Conservation (phyloP, 495 filamentous ascomycete genomes). For the Hypoxylon trugodes region DNA sequence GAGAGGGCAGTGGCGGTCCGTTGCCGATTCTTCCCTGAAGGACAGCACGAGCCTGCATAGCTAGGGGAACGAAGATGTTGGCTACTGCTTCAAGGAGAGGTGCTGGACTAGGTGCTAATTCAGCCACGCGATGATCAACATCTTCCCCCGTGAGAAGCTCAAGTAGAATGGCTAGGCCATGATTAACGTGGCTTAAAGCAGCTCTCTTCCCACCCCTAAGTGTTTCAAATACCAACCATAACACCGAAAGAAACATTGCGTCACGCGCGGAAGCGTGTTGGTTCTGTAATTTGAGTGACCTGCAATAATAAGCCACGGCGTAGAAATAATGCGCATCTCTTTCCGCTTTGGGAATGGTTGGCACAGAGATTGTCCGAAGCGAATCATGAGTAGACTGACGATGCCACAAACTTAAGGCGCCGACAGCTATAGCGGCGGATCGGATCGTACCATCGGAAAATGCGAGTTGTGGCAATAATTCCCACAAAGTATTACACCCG, state of each 20-base stretch:
- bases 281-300: conserved; percentile 14
- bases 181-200: conserved; percentile 16
- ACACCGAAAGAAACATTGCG: conserved; percentile 18
- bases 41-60: conserved; percentile 5
- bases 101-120: conserved; percentile 11
- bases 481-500: conserved; percentile 13
- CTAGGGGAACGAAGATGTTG: conserved; percentile 12
- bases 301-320: conserved; percentile 25
- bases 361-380: conserved; percentile 1
- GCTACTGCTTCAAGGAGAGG: conserved; percentile 9
- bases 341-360: neutral
- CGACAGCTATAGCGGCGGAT: conserved; percentile 22
- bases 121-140: neutral
- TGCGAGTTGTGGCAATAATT: conserved; percentile 16
- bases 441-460: conserved; percentile 11
- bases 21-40: conserved; percentile 5
- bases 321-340: conserved; percentile 23
- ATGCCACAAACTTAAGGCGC: conserved; percentile 24
- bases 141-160: conserved; percentile 7
- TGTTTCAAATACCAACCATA: conserved; percentile 13
- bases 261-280: conserved; percentile 13
- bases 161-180: conserved; percentile 18
- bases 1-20: conserved; percentile 1
- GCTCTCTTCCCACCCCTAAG: conserved; percentile 17
- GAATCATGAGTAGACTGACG: conserved; percentile 2